A percentile compares a stretch with the other conserved stretches of the same genome.
Conservation (phyloP, 2,329 filamentous ascomycete genomes). For the Metarhizium guizhouense region DNA sequence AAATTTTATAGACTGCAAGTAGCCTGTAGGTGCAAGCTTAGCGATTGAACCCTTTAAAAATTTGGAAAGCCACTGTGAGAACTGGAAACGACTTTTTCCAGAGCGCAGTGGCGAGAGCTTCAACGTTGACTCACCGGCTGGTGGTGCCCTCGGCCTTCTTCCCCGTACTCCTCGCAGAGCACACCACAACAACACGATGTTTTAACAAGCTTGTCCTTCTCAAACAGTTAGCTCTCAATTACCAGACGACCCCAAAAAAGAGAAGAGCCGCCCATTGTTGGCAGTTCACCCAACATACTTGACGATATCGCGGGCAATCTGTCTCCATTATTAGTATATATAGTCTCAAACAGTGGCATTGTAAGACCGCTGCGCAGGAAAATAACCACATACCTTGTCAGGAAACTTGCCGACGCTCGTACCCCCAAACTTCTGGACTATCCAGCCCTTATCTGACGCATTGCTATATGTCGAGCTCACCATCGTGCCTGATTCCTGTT, state of each 20-base stretch:
- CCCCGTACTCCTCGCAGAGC: slow-evolving; percentile 87
- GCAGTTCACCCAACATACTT: slow-evolving; percentile 21
- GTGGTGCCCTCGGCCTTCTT: slow-evolving; percentile 95
- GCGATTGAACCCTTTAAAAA: neutral
- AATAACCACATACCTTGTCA: slow-evolving; percentile 41
- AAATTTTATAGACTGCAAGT: slow-evolving; percentile 49
- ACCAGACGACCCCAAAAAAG: neutral
- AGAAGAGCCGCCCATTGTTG: neutral
- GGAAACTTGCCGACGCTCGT: slow-evolving; percentile 95
- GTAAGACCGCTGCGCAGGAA: neutral
- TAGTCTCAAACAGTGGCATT: neutral
- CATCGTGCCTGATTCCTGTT: slow-evolving; percentile 14
- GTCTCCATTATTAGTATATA: slow-evolving; percentile 5
- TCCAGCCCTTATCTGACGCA: slow-evolving; percentile 50
- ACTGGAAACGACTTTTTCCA: neutral
- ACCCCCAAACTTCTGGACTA: slow-evolving; percentile 91
- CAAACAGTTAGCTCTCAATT: neutral
- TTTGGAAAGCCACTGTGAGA: neutral
- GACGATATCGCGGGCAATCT: slow-evolving; percentile 35
- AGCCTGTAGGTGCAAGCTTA: slow-evolving; percentile 28
- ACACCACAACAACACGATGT: slow-evolving; percentile 82
- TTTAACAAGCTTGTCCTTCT: slow-evolving; percentile 42
- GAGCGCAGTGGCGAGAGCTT: neutral
- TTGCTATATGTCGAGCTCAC: slow-evolving; percentile 25
- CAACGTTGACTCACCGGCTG: slow-evolving; percentile 60